Base-by-base conservation (phyloP, 2,329 filamentous ascomycete species). In the Fusarium duplospermum region DNA sequence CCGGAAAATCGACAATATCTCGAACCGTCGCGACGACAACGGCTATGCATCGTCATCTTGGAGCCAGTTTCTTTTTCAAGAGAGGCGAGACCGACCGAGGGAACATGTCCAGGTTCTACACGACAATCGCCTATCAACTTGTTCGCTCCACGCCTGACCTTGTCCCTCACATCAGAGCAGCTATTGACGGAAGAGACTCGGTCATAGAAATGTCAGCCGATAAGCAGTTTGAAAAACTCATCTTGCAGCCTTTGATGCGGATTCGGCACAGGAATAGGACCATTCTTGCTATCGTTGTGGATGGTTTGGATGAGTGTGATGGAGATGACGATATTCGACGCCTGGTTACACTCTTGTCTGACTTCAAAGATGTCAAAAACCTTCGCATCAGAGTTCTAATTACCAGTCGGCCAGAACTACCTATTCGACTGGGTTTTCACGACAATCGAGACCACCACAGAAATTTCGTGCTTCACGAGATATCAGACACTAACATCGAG, bases 61-160 rank as follows among this genome's bases (percentile, higher is more conserved):
- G 72, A 1, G 82, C 81, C 0, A 83, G 80, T 7, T 87, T 87
- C 71, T 86, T 86, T 74, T 87, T 86, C 75, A 85, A 83, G 40
- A 80, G 75, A 62, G 83, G 80, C 1, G 81, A 82, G 52, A 70
- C 61, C 4, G 81, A 83, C 64, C 77, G 82, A n/a, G 80, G 81
- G 2, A 79, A 79, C 45, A 81, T 81, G 3, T 70, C 63, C 5
- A 75, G 75, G 35, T 77, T 87, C 10, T 81, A 87, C 31, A 77
- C 83, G 2, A 87, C 84, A 0, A 71, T 87, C 22, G 80, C 81
- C 9, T 52, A 36, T 4, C 81, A 86, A 63, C 76, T 86, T 6
- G 70, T 24, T 2, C 31, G 20, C 5, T 54, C 22, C 2, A 45
- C 22, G 1, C 64, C 77, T 1, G 33, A 31, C 0, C 64, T 67